Base-by-base conservation (phyloP, 164 flowering plant genomes). In the Umbilicus rupestris region DNA sequence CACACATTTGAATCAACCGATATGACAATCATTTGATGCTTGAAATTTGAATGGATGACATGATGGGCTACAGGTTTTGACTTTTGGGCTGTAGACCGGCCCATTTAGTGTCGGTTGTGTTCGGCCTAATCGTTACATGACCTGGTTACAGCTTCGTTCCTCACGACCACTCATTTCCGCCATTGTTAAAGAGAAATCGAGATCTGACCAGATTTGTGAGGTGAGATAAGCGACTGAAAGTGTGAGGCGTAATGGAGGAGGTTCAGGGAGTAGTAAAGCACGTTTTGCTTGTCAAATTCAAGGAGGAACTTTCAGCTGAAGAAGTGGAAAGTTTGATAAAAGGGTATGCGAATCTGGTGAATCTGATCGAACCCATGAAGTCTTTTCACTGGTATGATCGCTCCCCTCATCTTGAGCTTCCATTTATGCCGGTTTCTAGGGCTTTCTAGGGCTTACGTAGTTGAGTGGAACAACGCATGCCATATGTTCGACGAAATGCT, bases 321-420 rank as follows among this genome's bases (percentile, higher is more conserved):
- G 72, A 78, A 59, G 76, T 87, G 28, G 85, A 88, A 0, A 69
- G 78, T n/a, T 85, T 85, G 78, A 84, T 85, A 71, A 84, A 75
- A 55, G 85, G 76, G 37, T 90, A 84, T 59, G 89, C 91, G 41
- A 76, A 72, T 29, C 93, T 90, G 37, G 87, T 90, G 73, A 69
- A 73, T 67, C 79, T 72, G 62, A 73, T 90, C 59, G 75, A 76
- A 31, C 83, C 96, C 76, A 86, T 90, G 96, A 90, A 90, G 73
- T 71, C 85, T 62, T 90, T 90, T 59, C 83, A 79, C 52, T 87
- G 93, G 96, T 90, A 77, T 22, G 52, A 41, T 52, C 57, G 52
- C 57, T 29, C 22, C n/a, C n/a, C n/a, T n/a, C 35, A 35, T 35
- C 7, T 35, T 35, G 37, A 35, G 7, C 6, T 35, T 3, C 7